Base-by-base conservation (phyloP, 2,329 filamentous ascomycete species). In the Cladosporium sp. region DNA sequence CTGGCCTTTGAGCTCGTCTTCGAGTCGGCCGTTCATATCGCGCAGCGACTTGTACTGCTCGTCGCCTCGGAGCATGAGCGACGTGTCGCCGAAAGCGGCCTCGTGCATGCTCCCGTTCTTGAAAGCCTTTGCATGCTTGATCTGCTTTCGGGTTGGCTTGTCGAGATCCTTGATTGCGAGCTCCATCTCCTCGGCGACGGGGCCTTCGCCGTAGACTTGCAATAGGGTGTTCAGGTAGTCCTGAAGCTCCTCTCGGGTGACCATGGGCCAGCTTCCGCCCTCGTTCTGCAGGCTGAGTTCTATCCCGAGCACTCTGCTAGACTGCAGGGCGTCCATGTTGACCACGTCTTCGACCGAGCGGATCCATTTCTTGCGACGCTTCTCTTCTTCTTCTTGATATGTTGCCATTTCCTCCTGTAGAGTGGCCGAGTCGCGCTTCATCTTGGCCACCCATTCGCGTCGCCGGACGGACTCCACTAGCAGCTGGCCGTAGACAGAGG, bases 101-200 rank as follows among this genome's bases (percentile, higher is more conserved):
- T 97, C 93, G 63, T 96, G 90, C 35, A 97, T 81, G 65, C 93
- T 97, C 13, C 93, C 93, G 65, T 95, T 93, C 67, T 96, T 96
- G 75, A 98, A 97, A 4, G 89, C 90, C 68, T 92, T 95, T 6
- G 93, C 82, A 53, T 89, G 83, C 69, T 89, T 91, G 56, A 85
- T 82, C 66, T 95, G 91, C 67, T 93, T 89, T 61, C 86, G 89
- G 0, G 89, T 93, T 2, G 92, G 90, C 52, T 80, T 82, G 66
- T 85, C 85, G 11, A 97, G 77, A 50, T 95, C 90, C 56, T 84
- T 83, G 55, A 95, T 79, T 14, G 90, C 80, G 63, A 89, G 87
- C 3, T 77, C 74, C 33, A 97, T 77, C 48, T 95, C 88, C 9
- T 84, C 78, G 1, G 89, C 74, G 54, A 91, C 75, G 1, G 76